A percentile compares a stretch with the other conserved stretches of the same genome.
These are phyloP conservation scores for Colletotrichum tamarilloi DNA, from an alignment of 2,329 filamentous ascomycete species.

Conservation along the genomic window DNA sequence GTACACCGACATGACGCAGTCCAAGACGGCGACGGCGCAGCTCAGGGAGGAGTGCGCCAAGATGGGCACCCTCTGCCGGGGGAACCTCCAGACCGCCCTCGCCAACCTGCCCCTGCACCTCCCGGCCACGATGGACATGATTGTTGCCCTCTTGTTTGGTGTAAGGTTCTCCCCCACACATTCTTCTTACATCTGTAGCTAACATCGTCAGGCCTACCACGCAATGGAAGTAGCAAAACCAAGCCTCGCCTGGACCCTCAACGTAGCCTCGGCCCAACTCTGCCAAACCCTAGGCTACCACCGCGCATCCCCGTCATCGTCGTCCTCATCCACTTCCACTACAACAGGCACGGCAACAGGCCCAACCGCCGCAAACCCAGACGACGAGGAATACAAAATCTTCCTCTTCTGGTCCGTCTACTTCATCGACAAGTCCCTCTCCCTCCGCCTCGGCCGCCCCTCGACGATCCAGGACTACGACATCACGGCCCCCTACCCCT, in stretches of 20 bases:
- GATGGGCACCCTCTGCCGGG: constrained; percentile 40
- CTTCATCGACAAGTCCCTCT: constrained; percentile 65
- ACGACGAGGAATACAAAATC: constrained; percentile 46
- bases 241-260: constrained; percentile 44
- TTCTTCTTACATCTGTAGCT: background rate
- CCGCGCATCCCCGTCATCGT: constrained; percentile 32
- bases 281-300: constrained; percentile 47
- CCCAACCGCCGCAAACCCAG: constrained; percentile 17
- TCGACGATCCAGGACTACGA: constrained; percentile 68
- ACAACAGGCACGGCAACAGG: no score
- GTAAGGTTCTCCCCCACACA: no score
- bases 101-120: constrained; percentile 46
- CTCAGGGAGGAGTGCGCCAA: constrained; percentile 40
- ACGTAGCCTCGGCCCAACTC: constrained; percentile 46
- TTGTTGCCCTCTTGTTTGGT: constrained; percentile 32
- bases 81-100: constrained; percentile 46
- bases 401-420: constrained; percentile 69
- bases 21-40: constrained; percentile 6
- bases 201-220: constrained; percentile 41
- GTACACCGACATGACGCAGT: constrained; percentile 40
- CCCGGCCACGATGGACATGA: constrained; percentile 43
- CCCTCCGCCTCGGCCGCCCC: constrained; percentile 64
- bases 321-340: no score
- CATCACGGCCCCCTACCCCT: constrained; percentile 54
- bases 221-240: constrained; percentile 47